These are phyloP conservation scores for Bisporella sp. DNA, from an alignment of 2,329 filamentous ascomycete genomes.

Conservation along the genomic window DNA sequence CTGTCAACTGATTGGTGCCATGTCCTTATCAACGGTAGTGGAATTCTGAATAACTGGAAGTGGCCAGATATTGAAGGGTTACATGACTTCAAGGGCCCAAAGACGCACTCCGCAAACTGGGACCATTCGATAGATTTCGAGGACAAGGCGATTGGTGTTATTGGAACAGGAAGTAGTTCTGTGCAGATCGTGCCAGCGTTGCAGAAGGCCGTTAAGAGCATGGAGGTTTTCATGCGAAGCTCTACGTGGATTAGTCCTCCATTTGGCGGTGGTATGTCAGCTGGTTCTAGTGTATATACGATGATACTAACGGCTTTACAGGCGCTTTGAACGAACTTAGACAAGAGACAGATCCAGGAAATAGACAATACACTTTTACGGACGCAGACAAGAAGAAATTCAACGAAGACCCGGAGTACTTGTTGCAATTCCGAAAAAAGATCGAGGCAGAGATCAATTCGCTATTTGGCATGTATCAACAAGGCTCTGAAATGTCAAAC, in stretches of 20 bases:
- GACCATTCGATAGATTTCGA: conserved; percentile 11
- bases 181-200: conserved; percentile 29
- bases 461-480: conserved; percentile 35
- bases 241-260: conserved; percentile 16
- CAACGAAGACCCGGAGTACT: conserved; percentile 32
- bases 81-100: conserved; percentile 36
- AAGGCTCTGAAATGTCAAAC: conserved; percentile 34
- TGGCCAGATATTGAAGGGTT: conserved; percentile 40
- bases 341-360: conserved; percentile 25
- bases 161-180: conserved; percentile 32
- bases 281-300: neutral
- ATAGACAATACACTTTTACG: conserved; percentile 34
- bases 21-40: conserved; percentile 36
- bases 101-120: conserved; percentile 38
- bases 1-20: conserved; percentile 31
- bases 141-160: conserved; percentile 28
- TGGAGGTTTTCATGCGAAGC: conserved; percentile 15
- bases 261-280: conserved; percentile 13
- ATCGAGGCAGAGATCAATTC: conserved; percentile 37
- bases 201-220: conserved; percentile 24
- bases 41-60: conserved; percentile 37
- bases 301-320: neutral
- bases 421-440: conserved; percentile 35
- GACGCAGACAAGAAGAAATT: conserved; percentile 33
- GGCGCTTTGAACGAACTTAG: conserved; percentile 12